A percentile compares a stretch with the other conserved stretches of the same genome.
These are phyloP conservation scores for Lipomyces oligophaga DNA, from an alignment of 805 yeast genomes.

Conservation along the genomic window DNA sequence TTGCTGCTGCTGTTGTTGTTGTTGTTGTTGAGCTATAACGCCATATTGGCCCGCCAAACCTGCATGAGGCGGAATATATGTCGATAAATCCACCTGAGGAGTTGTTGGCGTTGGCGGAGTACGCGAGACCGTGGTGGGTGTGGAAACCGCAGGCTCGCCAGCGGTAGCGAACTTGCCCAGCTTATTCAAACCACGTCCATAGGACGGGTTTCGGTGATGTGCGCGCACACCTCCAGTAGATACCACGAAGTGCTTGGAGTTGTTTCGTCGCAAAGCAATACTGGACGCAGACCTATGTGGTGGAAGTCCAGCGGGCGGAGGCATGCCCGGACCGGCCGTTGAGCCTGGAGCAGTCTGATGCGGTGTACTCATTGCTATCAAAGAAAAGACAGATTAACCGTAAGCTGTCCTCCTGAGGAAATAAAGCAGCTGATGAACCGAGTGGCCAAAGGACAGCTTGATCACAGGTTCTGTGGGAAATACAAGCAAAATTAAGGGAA, in stretches of 20 bases:
- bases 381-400: too few relatives aligned
- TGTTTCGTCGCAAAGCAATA: conserved; percentile 9
- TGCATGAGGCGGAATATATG: conserved; percentile 13
- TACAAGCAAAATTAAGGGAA: too few relatives aligned
- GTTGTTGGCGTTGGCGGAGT: conserved; percentile 5
- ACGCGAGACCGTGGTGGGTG: conserved; percentile 4
- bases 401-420: too few relatives aligned
- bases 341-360: background rate
- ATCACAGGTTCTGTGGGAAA: too few relatives aligned
- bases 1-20: background rate
- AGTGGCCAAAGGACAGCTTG: too few relatives aligned
- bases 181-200: conserved; percentile 15
- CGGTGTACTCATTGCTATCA: too few relatives aligned
- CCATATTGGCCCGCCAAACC: conserved; percentile 16
- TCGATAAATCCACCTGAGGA: background rate
- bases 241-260: conserved; percentile 27
- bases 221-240: conserved; percentile 2
- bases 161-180: background rate
- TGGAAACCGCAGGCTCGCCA: background rate
- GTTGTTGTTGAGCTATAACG: conserved; percentile 2
- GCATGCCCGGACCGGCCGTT: conserved; percentile 2
- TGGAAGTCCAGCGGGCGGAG: too few relatives aligned
- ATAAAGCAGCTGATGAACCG: too few relatives aligned
- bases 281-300: conserved; percentile 6
- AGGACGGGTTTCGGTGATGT: conserved; percentile 24